These are phyloP conservation scores for Albizia julibrissin DNA, from an alignment of 306 rosid species.

Conservation along the genomic window DNA sequence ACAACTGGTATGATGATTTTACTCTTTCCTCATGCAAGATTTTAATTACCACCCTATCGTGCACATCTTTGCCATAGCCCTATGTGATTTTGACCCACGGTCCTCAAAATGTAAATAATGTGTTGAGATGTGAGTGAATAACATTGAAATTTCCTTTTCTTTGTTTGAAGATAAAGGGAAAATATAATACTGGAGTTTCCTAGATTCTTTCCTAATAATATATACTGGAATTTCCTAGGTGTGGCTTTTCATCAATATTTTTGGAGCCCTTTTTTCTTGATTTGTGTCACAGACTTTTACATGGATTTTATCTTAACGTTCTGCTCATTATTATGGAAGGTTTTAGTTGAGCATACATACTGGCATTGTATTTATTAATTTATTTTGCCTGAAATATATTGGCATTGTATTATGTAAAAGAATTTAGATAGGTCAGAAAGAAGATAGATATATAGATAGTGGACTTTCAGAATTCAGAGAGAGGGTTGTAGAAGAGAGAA, in stretches of 20 bases:
- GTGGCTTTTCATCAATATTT: neutral
- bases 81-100: constrained; percentile 22
- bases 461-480: neutral
- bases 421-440: neutral
- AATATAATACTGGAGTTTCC: neutral
- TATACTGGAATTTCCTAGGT: neutral
- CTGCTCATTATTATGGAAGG: constrained; percentile 19
- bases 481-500: neutral
- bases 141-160: constrained; percentile 22
- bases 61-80: constrained; percentile 1
- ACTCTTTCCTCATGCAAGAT: constrained; percentile 6
- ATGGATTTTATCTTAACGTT: neutral
- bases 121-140: constrained; percentile 10
- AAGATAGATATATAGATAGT: neutral
- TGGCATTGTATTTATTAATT: constrained; percentile 5
- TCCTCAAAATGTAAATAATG: constrained; percentile 7
- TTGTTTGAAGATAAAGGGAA: neutral
- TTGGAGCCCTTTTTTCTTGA: neutral
- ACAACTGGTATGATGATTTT: neutral
- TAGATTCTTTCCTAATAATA: neutral
- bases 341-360: constrained; percentile 11
- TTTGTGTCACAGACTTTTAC: neutral
- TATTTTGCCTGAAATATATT: neutral
- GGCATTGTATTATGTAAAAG: neutral
- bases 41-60: neutral